Conservation (phyloP, 2,329 filamentous ascomycete species). For the Cercospora canescens region DNA sequence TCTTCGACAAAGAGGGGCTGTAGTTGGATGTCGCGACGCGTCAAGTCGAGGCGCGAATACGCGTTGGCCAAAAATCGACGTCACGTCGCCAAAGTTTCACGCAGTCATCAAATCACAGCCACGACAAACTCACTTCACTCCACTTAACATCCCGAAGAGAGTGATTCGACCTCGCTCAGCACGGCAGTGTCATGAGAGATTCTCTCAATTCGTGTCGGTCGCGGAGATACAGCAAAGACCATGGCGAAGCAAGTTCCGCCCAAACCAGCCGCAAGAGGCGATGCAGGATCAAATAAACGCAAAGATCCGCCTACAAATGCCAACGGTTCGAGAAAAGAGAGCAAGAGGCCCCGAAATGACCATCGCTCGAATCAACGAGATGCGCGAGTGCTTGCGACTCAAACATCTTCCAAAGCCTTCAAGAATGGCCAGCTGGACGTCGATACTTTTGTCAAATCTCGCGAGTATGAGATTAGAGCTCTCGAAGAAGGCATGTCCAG, state of each 20-base stretch:
- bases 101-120: background rate
- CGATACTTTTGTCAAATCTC: slow-evolving; percentile 77
- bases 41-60: background rate
- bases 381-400: slow-evolving; percentile 48
- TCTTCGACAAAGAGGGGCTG: background rate
- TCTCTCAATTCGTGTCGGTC: background rate
- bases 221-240: background rate
- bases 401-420: slow-evolving; percentile 55
- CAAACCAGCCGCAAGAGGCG: slow-evolving; percentile 2
- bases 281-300: slow-evolving; percentile 26
- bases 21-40: slow-evolving; percentile 9
- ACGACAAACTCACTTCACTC: background rate
- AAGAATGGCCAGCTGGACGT: slow-evolving; percentile 79
- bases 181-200: background rate
- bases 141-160: background rate
- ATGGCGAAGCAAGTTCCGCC: slow-evolving; percentile 15
- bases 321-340: slow-evolving; percentile 5
- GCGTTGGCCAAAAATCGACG: slow-evolving; percentile 4
- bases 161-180: background rate
- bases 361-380: slow-evolving; percentile 37
- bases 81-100: background rate
- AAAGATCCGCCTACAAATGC: slow-evolving; percentile 27
- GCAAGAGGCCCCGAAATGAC: slow-evolving; percentile 24
- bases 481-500: slow-evolving; percentile 79
- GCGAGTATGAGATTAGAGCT: slow-evolving; percentile 85